Conservation (phyloP, 257 asterid genomes). For the Linaria vulgaris region DNA sequence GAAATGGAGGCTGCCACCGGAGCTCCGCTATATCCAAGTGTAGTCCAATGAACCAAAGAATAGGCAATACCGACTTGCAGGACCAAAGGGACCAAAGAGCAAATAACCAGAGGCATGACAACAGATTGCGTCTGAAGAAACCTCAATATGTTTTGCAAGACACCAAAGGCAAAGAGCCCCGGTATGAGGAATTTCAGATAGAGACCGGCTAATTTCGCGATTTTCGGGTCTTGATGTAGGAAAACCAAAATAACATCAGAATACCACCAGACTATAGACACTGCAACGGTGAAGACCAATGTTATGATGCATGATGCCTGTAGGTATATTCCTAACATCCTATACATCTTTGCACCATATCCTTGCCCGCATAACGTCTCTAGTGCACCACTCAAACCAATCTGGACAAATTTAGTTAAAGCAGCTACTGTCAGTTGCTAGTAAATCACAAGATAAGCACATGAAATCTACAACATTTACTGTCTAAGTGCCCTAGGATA, state of each 20-base stretch:
- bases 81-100: slow-evolving; percentile 48
- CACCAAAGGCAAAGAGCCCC: slow-evolving; percentile 65
- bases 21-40: slow-evolving; percentile 54
- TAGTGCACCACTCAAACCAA: slow-evolving; percentile 84
- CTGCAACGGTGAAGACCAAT: slow-evolving; percentile 27
- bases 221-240: slow-evolving; percentile 59
- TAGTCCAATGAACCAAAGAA: slow-evolving; percentile 42
- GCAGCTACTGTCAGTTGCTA: not conserved
- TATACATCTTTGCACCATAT: slow-evolving; percentile 59
- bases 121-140: slow-evolving; percentile 73
- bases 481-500: no score
- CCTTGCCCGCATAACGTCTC: slow-evolving; percentile 91
- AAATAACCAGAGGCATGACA: slow-evolving; percentile 49
- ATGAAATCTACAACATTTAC: no score
- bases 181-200: slow-evolving; percentile 67
- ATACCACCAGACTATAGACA: slow-evolving; percentile 64
- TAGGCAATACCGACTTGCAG: slow-evolving; percentile 58
- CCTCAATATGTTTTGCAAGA: slow-evolving; percentile 58
- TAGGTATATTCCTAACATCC: slow-evolving; percentile 59
- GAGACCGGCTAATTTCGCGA: slow-evolving; percentile 51
- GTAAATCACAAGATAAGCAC: not conserved
- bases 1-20: slow-evolving; percentile 66
- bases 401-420: slow-evolving; percentile 30
- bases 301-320: slow-evolving; percentile 72
- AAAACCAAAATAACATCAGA: slow-evolving; percentile 43